Conservation (phyloP, 441 rosid genomes). For the Mallotus japonicus region DNA sequence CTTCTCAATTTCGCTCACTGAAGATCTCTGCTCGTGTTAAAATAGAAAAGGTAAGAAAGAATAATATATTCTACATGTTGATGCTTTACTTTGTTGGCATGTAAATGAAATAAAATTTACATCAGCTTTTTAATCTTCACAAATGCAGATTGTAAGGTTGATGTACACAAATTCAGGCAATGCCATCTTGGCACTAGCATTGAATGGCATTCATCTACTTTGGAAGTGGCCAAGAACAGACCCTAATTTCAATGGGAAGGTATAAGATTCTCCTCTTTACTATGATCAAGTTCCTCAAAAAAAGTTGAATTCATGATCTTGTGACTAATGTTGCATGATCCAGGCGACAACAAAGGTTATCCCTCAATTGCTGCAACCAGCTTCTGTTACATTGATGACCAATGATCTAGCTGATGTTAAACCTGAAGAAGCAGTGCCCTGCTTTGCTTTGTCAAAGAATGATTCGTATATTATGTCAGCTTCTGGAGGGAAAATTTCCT, state of each 20-base stretch:
- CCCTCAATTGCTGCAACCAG: slow-evolving; percentile 44
- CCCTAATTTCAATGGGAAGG: slow-evolving; percentile 45
- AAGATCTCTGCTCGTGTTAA: slow-evolving; percentile 43
- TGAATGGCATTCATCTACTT: slow-evolving; percentile 42
- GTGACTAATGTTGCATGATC: slow-evolving; percentile 8
- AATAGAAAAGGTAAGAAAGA: slow-evolving; percentile 37
- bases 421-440: slow-evolving; percentile 42
- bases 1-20: slow-evolving; percentile 54
- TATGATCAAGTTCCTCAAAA: not conserved
- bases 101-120: not conserved
- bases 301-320: slow-evolving; percentile 11
- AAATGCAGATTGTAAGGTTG: slow-evolving; percentile 48
- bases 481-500: slow-evolving; percentile 60
- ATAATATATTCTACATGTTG: not conserved
- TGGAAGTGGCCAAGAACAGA: slow-evolving; percentile 53
- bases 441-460: slow-evolving; percentile 65
- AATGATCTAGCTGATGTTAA: slow-evolving; percentile 39
- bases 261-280: slow-evolving; percentile 17
- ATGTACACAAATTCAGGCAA: slow-evolving; percentile 48
- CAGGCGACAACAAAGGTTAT: slow-evolving; percentile 49
- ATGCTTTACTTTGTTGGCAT: not conserved
- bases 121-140: slow-evolving; percentile 15
- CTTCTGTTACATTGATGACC: slow-evolving; percentile 51
- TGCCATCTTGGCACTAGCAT: slow-evolving; percentile 49
- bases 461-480: slow-evolving; percentile 64